Evolutionary conservation across 148 eudicot species (phyloP), one percentile per base, ranked within the genome.

Genomic region (Pouteria glomerata): DNA sequence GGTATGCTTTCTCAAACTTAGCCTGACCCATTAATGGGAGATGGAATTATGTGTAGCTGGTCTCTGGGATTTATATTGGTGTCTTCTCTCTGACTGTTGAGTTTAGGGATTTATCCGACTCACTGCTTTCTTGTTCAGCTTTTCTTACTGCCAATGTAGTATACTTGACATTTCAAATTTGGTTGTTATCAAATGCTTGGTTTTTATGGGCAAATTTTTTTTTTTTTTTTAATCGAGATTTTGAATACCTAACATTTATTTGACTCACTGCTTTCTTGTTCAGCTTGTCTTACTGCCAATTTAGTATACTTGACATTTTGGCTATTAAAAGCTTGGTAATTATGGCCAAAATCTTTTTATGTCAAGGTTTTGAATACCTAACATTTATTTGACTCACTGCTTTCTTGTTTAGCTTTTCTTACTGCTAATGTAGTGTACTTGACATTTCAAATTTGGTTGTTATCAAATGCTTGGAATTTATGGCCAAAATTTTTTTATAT

Each of bases 1-100:
- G 98, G 98, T 91, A 76, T 39, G 39, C 41, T 50, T 73, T 31
- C 31, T 48, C 21, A 15, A 50, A 44, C n/a, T 66, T 24, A 8
- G 24, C 2, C 14, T 2, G 35, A 8, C 26, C 23, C 31, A n/a
- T 8, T 47, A 33, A 42, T 35, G 23, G 48, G 33, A 56, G 7
- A 55, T 45, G 39, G 42, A 45, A 59, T 34, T 47, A 33, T 63
- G 45, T 48, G 4, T 59, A 14, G 30, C 48, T 50, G 23, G 27
- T 47, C 42, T 30, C 51, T 27, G 15, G 21, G 45, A 62, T 73
- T 51, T 68, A 13, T 16, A 7, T 48, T 18, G 0, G 52, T 42
- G 16, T 48, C 29, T 15, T 45, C 3, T 66, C 39, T 45, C 26
- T 29, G 24, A 47, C 15, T 45, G 34, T 14, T 55, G 50, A 24